A percentile compares a stretch with the other conserved stretches of the same genome.
These are phyloP conservation scores for Ceratobasidium sp. DNA, from an alignment of 1,284 basidiomycete genomes.

Conservation along the genomic window DNA sequence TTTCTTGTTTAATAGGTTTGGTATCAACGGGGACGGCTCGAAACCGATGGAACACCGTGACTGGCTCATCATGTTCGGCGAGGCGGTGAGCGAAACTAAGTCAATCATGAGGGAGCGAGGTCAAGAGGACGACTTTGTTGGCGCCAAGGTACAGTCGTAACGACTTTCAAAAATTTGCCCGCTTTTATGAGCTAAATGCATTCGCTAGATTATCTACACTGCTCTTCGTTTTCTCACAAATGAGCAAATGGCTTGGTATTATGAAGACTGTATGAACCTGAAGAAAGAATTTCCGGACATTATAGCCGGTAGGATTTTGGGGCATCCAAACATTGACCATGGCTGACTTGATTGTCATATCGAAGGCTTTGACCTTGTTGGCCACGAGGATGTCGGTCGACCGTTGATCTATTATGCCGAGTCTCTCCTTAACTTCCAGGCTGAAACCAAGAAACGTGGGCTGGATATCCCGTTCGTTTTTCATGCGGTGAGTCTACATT, in stretches of 20 bases:
- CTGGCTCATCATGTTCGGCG: constrained; percentile 52
- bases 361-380: constrained; percentile 83
- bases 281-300: constrained; percentile 81
- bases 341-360: neutral
- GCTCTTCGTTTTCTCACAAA: constrained; percentile 70
- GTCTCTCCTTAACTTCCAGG: constrained; percentile 71
- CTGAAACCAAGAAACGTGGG: constrained; percentile 68
- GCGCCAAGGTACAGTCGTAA: constrained; percentile 65
- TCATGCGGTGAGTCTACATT: constrained; percentile 63
- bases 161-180: neutral
- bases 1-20: constrained; percentile 61
- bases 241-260: constrained; percentile 73
- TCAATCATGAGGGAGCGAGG: constrained; percentile 65
- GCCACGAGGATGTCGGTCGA: constrained; percentile 74
- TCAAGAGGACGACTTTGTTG: constrained; percentile 71
- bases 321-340: neutral
- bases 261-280: constrained; percentile 78
- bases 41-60: constrained; percentile 9
- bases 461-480: constrained; percentile 82
- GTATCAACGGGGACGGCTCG: constrained; percentile 20
- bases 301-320: constrained; percentile 67
- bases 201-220: constrained; percentile 74
- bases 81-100: constrained; percentile 69
- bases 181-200: neutral
- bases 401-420: constrained; percentile 76